Evolutionary conservation across 2,329 filamentous ascomycete genomes (phyloP).

Genomic region (Aciculosporium take): DNA sequence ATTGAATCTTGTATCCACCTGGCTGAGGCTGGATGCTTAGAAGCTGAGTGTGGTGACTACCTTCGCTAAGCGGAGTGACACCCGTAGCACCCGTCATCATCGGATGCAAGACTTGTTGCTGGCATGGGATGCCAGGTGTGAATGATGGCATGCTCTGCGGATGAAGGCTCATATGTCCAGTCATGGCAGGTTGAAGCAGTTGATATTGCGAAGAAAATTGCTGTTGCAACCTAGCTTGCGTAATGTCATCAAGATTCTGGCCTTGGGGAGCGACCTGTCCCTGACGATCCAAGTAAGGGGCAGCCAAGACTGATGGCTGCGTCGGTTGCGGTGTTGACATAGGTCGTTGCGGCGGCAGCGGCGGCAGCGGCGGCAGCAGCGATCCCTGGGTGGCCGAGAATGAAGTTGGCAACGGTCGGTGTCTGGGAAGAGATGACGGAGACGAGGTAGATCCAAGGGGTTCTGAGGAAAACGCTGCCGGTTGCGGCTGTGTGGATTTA

Average conservation of each 20-base stretch:
- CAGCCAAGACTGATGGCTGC: slow-evolving; percentile 57
- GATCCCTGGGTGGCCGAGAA: slow-evolving; percentile 42
- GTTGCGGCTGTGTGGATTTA: slow-evolving; percentile 27
- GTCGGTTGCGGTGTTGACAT: slow-evolving; percentile 78
- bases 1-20: slow-evolving; percentile 42
- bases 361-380: slow-evolving; percentile 59
- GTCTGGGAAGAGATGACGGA: slow-evolving; percentile 29
- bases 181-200: slow-evolving; percentile 26
- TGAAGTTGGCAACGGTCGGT: slow-evolving; percentile 59
- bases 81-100: slow-evolving; percentile 33
- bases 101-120: slow-evolving; percentile 28
- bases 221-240: slow-evolving; percentile 50
- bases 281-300: slow-evolving; percentile 63
- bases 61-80: slow-evolving; percentile 27
- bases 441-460: slow-evolving; percentile 7
- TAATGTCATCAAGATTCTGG: slow-evolving; percentile 63
- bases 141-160: slow-evolving; percentile 25
- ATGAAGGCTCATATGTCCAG: slow-evolving; percentile 20
- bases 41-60: slow-evolving; percentile 26
- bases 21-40: slow-evolving; percentile 43
- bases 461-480: slow-evolving; percentile 2
- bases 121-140: slow-evolving; percentile 17
- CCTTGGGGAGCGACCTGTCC: slow-evolving; percentile 55
- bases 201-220: slow-evolving; percentile 38
- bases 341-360: slow-evolving; percentile 56